Percentiles rank a stretch among this genome's conserved stretches.
Conservation (phyloP, 129 eudicot genomes). For the Escallonia rubra region DNA sequence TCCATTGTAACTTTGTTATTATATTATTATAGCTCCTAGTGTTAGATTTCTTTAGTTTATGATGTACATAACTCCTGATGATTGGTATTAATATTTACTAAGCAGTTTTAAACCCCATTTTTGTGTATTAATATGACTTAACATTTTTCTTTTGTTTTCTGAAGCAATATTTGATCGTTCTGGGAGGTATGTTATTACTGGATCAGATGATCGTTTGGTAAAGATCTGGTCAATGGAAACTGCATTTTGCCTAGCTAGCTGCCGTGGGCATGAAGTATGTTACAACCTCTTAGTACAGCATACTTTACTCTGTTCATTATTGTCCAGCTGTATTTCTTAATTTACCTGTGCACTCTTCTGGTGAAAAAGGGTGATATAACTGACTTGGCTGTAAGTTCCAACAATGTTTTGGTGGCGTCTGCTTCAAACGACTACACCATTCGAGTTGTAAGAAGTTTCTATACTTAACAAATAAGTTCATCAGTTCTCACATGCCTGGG, state of each 20-base stretch:
- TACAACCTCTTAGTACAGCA: not conserved
- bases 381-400: constrained; percentile 83
- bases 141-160: constrained; percentile 11
- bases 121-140: not conserved
- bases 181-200: constrained; percentile 95
- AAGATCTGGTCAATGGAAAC: constrained; percentile 99
- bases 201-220: constrained; percentile 97
- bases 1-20: not conserved
- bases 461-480: not conserved
- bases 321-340: constrained; percentile 1
- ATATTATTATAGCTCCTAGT: not conserved
- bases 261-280: constrained; percentile 99
- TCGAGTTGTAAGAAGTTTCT: constrained; percentile 76
- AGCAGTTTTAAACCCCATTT: not conserved
- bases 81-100: not conserved
- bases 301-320: not conserved
- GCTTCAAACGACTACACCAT: constrained; percentile 97
- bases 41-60: not conserved
- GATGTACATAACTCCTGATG: not conserved
- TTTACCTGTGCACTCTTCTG: constrained; percentile 9
- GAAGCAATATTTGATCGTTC: constrained; percentile 91
- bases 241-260: constrained; percentile 86
- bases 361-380: constrained; percentile 89
- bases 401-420: constrained; percentile 87
- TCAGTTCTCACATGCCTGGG: constrained; percentile 2